phyloP scores from a whole-genome alignment of 257 asterid genomes.

The Capsicum pubescens region DNA sequence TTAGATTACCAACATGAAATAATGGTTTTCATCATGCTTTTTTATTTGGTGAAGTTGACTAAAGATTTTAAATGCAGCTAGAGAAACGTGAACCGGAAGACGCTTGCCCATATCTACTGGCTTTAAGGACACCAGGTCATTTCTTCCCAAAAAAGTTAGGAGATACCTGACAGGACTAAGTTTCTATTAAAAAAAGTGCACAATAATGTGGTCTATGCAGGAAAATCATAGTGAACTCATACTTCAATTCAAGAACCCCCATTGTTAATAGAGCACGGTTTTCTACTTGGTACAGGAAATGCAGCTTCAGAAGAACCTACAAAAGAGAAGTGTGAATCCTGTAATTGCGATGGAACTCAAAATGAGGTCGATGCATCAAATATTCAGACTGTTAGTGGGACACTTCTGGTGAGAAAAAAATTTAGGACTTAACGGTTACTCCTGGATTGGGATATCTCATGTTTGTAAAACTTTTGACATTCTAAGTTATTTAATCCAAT shows the following conservation, averaged over 20 bases:
- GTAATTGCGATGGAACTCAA: neutral
- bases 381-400: constrained; percentile 37
- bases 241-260: neutral
- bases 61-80: constrained; percentile 34
- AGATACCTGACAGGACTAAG: neutral
- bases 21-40: neutral
- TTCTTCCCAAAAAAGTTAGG: neutral
- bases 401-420: constrained; percentile 41
- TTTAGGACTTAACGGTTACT: neutral
- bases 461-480: neutral
- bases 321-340: neutral
- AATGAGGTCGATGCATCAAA: neutral
- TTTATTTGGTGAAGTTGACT: constrained; percentile 10
- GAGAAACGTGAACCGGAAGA: constrained; percentile 37
- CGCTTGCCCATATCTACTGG: constrained; percentile 40
- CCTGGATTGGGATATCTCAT: neutral
- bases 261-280: neutral
- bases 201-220: neutral
- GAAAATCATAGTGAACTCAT: neutral
- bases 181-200: neutral
- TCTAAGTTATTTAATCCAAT: neutral
- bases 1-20: neutral
- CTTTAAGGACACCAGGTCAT: constrained; percentile 42
- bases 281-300: constrained; percentile 10
- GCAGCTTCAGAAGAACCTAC: constrained; percentile 20